phyloP scores from a whole-genome alignment of 2,329 filamentous ascomycete species.

The Penicillium sp. region DNA sequence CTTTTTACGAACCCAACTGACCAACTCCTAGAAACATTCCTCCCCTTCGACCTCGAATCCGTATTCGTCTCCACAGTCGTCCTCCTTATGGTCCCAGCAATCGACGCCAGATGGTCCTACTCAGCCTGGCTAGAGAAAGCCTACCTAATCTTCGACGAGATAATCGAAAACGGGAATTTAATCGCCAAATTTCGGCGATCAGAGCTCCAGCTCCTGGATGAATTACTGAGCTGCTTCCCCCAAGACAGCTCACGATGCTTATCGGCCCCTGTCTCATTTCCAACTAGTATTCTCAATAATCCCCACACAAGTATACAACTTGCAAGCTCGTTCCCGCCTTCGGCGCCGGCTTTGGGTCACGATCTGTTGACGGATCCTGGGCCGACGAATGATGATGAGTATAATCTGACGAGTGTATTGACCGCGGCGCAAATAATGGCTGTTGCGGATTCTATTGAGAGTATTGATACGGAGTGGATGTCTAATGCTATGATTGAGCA shows the following conservation, averaged over 20 bases:
- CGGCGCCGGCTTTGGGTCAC: constrained; percentile 10
- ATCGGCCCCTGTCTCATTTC: constrained; percentile 14
- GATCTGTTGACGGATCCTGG: constrained; percentile 13
- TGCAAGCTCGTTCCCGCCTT: constrained; percentile 12
- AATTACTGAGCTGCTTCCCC: constrained; percentile 34
- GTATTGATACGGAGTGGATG: constrained; percentile 48
- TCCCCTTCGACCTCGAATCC: constrained; percentile 28
- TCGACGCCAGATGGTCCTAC: constrained; percentile 39
- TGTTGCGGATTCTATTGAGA: constrained; percentile 51
- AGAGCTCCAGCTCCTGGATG: constrained; percentile 46
- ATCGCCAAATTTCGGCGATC: constrained; percentile 48
- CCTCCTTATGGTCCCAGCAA: constrained; percentile 26
- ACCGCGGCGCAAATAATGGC: constrained; percentile 51
- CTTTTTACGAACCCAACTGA: not conserved
- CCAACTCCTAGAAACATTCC: constrained; percentile 45
- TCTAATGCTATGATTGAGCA: constrained; percentile 50
- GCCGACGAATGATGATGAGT: constrained; percentile 11
- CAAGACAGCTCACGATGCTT: constrained; percentile 15
- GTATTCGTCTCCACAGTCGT: constrained; percentile 19
- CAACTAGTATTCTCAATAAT: constrained; percentile 6
- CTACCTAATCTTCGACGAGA: constrained; percentile 49
- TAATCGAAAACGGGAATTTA: constrained; percentile 48
- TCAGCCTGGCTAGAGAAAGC: constrained; percentile 44
- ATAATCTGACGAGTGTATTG: constrained; percentile 24
- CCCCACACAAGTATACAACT: constrained; percentile 3